Percentiles rank a stretch among this genome's conserved stretches.
These are phyloP conservation scores for Silene noctiflora DNA, from an alignment of 179 eudicot species.

Conservation along the genomic window DNA sequence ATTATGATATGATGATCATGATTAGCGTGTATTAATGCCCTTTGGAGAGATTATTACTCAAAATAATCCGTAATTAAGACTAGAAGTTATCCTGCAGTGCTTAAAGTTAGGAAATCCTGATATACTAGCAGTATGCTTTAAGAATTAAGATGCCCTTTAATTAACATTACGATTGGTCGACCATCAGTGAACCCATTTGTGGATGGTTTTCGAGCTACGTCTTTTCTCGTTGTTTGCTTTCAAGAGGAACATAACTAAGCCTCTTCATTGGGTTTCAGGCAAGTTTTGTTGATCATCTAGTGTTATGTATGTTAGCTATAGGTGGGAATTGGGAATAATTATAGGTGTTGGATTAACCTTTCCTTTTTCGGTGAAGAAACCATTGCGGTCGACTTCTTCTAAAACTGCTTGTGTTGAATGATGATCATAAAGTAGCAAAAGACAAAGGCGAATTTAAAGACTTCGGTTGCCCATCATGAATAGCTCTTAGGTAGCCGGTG, in stretches of 20 bases:
- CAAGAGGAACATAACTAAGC: slow-evolving; percentile 27
- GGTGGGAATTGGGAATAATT: slow-evolving; percentile 39
- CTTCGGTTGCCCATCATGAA: slow-evolving; percentile 26
- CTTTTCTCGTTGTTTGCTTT: slow-evolving; percentile 19
- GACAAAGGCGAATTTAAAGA: slow-evolving; percentile 20
- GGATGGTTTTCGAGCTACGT: neutral
- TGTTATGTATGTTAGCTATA: slow-evolving; percentile 34
- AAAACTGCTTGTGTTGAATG: slow-evolving; percentile 30
- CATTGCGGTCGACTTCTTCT: slow-evolving; percentile 26
- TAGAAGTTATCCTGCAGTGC: neutral
- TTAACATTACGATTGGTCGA: neutral
- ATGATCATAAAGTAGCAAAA: slow-evolving; percentile 25
- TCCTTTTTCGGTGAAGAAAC: slow-evolving; percentile 32
- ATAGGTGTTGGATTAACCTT: slow-evolving; percentile 26
- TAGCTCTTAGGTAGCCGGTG: neutral
- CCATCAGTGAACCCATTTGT: slow-evolving; percentile 5
- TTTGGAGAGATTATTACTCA: neutral
- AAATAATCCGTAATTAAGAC: neutral
- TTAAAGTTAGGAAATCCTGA: slow-evolving; percentile 10
- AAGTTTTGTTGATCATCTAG: slow-evolving; percentile 31
- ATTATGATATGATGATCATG: neutral
- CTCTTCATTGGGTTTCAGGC: slow-evolving; percentile 28
- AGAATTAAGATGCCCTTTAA: neutral
- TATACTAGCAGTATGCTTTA: neutral
- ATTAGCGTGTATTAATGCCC: neutral